Evolutionary conservation across 805 yeast species (phyloP).

Genomic region (Lachancea sp.): DNA sequence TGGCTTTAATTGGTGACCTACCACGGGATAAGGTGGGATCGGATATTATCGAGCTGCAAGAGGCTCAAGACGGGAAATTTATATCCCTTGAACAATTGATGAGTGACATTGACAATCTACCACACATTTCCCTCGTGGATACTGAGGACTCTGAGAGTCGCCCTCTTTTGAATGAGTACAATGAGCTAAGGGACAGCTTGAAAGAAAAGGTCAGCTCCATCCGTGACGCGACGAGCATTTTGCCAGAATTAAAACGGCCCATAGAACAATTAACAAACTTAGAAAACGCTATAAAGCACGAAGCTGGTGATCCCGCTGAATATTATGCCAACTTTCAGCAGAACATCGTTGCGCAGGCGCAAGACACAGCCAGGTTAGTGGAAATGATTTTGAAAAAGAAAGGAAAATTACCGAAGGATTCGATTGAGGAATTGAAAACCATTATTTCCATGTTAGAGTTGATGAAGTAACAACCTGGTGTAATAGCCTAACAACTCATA

Average conservation of each 20-base stretch:
- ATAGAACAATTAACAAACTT: background rate
- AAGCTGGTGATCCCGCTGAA: background rate
- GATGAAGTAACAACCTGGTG: background rate
- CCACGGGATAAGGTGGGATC: conserved; percentile 23
- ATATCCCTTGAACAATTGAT: conserved; percentile 17
- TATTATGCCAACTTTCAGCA: conserved; percentile 1
- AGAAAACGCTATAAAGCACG: background rate
- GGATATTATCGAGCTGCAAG: conserved; percentile 11
- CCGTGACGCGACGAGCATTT: background rate
- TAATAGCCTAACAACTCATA: background rate
- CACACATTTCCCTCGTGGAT: conserved; percentile 16
- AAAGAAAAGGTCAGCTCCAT: conserved; percentile 4
- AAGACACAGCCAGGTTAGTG: conserved; percentile 2
- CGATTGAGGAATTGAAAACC: background rate
- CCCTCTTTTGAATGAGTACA: conserved; percentile 23
- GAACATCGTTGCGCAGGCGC: conserved; percentile 4
- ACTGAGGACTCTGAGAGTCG: conserved; percentile 12
- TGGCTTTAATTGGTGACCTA: conserved; percentile 23
- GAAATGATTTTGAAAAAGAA: conserved; percentile 2
- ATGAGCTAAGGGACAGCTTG: conserved; percentile 18
- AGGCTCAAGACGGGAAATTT: conserved; percentile 8
- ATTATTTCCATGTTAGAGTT: background rate
- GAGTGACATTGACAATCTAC: conserved; percentile 21
- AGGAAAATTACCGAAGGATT: background rate
- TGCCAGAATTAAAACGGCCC: conserved; percentile 1